Evolutionary conservation across 805 yeast genomes (phyloP), one percentile per base, ranked within the genome.

Genomic region (Hanseniaspora jakobsenii): DNA sequence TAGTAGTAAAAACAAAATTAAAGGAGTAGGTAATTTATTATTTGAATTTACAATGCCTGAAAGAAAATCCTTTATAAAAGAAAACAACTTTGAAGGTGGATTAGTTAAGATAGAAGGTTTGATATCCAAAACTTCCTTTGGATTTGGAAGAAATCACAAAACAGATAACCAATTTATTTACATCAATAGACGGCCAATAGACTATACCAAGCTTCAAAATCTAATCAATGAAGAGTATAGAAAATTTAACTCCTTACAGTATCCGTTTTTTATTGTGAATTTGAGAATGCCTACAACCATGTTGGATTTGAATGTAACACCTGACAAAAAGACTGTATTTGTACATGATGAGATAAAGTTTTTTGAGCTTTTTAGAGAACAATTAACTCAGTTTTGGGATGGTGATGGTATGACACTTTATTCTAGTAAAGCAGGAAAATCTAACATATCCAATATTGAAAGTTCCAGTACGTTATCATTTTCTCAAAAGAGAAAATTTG

Each of bases 281-380:
- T 51, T 91, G 17, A 53, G 55, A 12, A 56, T 84, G 5, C 68
- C 71, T 32, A 66, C 81, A 0, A 53, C 55, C 21, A 63, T 66
- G 30, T 49, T 79, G n/a, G 98, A 91, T 61, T 69, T 91, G 16
- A 91, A 91, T 59, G 81, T 91, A 1, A 78, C 95, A 0, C 97
- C 98, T 0, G 96, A 91, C 58, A 91, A 91, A 57, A 66, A 89
- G 42, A 72, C 76, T 2, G 67, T 87, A 2, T 56, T 82, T 53
- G 56, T 86, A 2, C 85, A 78, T 48, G 67, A 76, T 49, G 96
- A 87, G 58, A 57, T 60, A 3, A 57, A 63, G n/a, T 56, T 87
- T 1, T 51, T 81, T 4, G 81, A 77, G 27, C 61, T 62, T 1
- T 50, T 89, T 4, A 66, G 74, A 43, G 71, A 66, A n/a, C 58